These are phyloP conservation scores for Asterochloris erici DNA, from an alignment of 139 green algal species.

Conservation along the genomic window DNA sequence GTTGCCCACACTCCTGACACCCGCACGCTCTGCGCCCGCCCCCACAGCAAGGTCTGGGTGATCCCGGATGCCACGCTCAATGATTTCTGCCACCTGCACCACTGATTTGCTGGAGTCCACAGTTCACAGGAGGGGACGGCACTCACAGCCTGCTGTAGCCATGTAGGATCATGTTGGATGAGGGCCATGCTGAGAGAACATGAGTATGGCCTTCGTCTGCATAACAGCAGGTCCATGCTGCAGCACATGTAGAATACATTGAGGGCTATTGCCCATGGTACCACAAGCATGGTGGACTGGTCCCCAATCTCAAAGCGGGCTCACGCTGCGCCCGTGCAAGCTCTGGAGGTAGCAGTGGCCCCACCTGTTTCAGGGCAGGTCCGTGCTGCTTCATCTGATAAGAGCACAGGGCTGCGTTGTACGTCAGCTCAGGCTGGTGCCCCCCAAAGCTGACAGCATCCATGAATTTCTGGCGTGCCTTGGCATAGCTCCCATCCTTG, in stretches of 20 bases:
- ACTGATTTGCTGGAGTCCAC: too few relatives aligned
- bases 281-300: too few relatives aligned
- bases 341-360: neutral
- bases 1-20: conserved; percentile 77
- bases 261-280: too few relatives aligned
- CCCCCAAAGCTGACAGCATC: conserved; percentile 45
- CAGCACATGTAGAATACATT: too few relatives aligned
- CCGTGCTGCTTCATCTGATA: conserved; percentile 75
- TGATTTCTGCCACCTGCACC: conserved; percentile 65
- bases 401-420: conserved; percentile 81
- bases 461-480: conserved; percentile 55
- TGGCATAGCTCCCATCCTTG: conserved; percentile 66
- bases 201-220: too few relatives aligned
- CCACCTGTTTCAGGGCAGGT: conserved; percentile 62
- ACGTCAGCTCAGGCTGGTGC: conserved; percentile 65
- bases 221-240: too few relatives aligned
- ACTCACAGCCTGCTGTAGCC: too few relatives aligned
- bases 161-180: too few relatives aligned
- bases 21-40: conserved; percentile 66
- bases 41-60: conserved; percentile 85
- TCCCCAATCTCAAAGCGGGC: too few relatives aligned
- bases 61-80: conserved; percentile 74
- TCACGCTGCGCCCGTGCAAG: neutral
- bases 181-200: too few relatives aligned
- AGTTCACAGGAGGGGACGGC: too few relatives aligned